Base-by-base conservation (phyloP, 768 basidiomycete species). In the Panellus pusillus region DNA sequence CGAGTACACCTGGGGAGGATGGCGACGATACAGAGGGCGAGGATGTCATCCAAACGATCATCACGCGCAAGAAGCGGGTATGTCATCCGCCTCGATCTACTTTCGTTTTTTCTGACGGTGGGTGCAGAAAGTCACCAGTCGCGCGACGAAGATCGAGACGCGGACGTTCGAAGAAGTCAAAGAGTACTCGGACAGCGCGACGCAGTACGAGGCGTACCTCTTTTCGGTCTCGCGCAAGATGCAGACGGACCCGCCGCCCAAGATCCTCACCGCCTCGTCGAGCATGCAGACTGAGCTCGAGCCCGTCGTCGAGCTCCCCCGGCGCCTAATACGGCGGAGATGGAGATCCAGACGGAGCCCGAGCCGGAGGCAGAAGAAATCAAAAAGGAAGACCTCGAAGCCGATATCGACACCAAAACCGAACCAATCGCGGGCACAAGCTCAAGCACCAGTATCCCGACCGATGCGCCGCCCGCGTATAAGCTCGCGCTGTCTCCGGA, bases 11-110 rank as follows among this genome's bases (percentile, higher is more conserved):
- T 2, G 42, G 76, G 72, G 79, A 75, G 11, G 78, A 80, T 6
- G 82, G 78, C 15, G 77, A 77, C 17, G 75, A 74, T 38, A 81
- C 82, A 3, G 88, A 87, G 48, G 83, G 78, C 17, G 87, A 88
- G 61, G 87, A 89, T 63, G 82, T 89, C 37, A 82, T 89, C 54
- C 87, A 94, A 69, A 93, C 92, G 3, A 93, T 95, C 60, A 93
- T 95, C 61, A 93, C 91, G 1, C 75, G 90, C 54, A 88, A 83
- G 64, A 90, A 87, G 70, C 77, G 87, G 75, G 87, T 87, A 63
- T 20, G 73, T 64, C 5, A 43, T 19, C 9, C 55, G 18, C 35
- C 24, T 8, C 29, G 44, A 43, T 19, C 9, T 57, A 19, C 36
- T 28, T 8, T 31, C 44, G 12, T 36, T 24, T 54, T 47, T 50